These are phyloP conservation scores for Fusarium napiforme DNA, from an alignment of 2,329 filamentous ascomycete genomes.

Conservation along the genomic window DNA sequence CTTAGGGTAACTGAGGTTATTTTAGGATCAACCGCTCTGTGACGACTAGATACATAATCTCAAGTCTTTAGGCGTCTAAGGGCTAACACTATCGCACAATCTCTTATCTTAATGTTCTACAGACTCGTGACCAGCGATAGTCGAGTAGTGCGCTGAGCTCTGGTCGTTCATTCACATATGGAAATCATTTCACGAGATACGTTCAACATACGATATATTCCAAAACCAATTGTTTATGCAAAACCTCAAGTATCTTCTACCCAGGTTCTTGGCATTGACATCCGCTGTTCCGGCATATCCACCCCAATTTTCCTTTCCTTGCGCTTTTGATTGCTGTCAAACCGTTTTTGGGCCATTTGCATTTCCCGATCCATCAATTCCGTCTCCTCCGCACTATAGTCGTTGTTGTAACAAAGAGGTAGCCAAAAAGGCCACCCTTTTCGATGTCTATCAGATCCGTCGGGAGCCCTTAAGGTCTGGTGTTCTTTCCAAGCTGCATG, in stretches of 20 bases:
- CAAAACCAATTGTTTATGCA: not conserved
- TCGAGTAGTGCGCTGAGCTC: rapidly evolving
- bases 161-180: rapidly evolving
- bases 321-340: not conserved
- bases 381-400: not conserved
- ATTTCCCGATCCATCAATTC: not conserved
- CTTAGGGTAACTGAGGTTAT: not conserved
- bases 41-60: rapidly evolving
- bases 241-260: not conserved
- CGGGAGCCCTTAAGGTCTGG: not conserved
- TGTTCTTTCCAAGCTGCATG: not conserved
- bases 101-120: rapidly evolving
- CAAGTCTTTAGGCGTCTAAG: not conserved
- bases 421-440: not conserved
- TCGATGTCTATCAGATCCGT: not conserved
- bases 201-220: rapidly evolving
- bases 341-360: not conserved
- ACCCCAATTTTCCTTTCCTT: not conserved
- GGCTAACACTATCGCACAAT: rapidly evolving
- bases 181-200: no score
- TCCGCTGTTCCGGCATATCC: rapidly evolving
- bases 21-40: rapidly evolving
- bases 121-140: rapidly evolving
- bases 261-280: not conserved
- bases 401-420: not conserved